phyloP scores from a whole-genome alignment of 768 basidiomycete species.

The Pluteus cervinus region DNA sequence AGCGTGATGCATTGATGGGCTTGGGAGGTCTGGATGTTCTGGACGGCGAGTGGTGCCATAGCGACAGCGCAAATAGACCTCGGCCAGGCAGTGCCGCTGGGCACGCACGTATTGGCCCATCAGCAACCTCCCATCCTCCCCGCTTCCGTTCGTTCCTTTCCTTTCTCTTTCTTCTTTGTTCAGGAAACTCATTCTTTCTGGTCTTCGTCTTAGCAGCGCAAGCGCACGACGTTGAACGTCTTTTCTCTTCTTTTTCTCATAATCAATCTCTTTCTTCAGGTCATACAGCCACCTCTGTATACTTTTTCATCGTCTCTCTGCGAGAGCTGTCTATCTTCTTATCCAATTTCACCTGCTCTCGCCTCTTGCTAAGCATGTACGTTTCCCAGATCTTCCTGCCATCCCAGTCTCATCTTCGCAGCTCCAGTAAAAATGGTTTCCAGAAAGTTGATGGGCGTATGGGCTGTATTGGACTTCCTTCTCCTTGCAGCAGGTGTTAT shows the following conservation, averaged over 20 bases:
- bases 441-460: constrained; percentile 60
- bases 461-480: constrained; percentile 64
- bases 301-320: constrained; percentile 39
- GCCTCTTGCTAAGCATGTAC: neutral
- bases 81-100: no score
- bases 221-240: constrained; percentile 70
- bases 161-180: constrained; percentile 21
- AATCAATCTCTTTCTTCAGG: constrained; percentile 29
- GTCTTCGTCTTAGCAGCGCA: constrained; percentile 38
- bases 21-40: neutral
- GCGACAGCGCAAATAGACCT: no score
- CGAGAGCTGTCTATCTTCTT: constrained; percentile 32
- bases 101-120: neutral
- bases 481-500: constrained; percentile 68
- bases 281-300: constrained; percentile 37
- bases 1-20: no score
- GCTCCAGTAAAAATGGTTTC: constrained; percentile 54
- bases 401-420: neutral
- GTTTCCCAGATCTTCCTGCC: neutral
- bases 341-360: neutral
- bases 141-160: constrained; percentile 11
- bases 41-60: neutral
- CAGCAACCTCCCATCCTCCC: neutral
- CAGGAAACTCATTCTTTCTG: constrained; percentile 22
- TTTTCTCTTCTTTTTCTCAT: constrained; percentile 32